phyloP scores from a whole-genome alignment of 2,329 filamentous ascomycete species.

The Graphilbum sp. region DNA sequence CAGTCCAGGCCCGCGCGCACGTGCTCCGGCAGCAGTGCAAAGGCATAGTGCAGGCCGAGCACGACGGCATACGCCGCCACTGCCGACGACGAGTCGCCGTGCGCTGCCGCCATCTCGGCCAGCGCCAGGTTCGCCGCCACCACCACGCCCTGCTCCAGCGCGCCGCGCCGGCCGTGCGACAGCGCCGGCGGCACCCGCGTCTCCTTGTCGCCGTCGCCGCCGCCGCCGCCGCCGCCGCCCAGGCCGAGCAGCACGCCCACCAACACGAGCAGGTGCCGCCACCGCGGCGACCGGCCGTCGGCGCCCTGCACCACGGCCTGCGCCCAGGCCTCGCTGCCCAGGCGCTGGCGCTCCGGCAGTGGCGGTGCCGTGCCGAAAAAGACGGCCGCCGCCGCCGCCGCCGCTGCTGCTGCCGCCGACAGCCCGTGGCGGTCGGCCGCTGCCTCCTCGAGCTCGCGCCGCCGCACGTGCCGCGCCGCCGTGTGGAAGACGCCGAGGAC shows the following conservation, averaged over 20 bases:
- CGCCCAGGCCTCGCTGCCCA: constrained; percentile 34
- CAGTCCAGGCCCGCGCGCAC: constrained; percentile 46
- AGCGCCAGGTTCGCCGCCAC: constrained; percentile 64
- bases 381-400: background rate
- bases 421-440: constrained; percentile 14
- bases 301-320: constrained; percentile 39
- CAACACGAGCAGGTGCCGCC: constrained; percentile 72
- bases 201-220: background rate
- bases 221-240: constrained; percentile 31
- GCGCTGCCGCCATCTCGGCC: constrained; percentile 16
- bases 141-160: constrained; percentile 57
- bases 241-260: constrained; percentile 66
- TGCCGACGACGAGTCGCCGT: constrained; percentile 25
- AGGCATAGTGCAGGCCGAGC: constrained; percentile 60
- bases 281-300: constrained; percentile 46
- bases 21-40: constrained; percentile 49
- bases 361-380: background rate
- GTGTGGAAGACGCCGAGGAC: constrained; percentile 58
- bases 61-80: constrained; percentile 44
- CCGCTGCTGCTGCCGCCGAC: too few relatives aligned
- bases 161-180: constrained; percentile 45
- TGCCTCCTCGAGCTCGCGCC: constrained; percentile 27
- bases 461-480: constrained; percentile 38
- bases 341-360: constrained; percentile 15
- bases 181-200: constrained; percentile 37